Evolutionary conservation across 495 filamentous ascomycete species (phyloP), one percentile per base, ranked within the genome.

Genomic region (Echria macrotheca): DNA sequence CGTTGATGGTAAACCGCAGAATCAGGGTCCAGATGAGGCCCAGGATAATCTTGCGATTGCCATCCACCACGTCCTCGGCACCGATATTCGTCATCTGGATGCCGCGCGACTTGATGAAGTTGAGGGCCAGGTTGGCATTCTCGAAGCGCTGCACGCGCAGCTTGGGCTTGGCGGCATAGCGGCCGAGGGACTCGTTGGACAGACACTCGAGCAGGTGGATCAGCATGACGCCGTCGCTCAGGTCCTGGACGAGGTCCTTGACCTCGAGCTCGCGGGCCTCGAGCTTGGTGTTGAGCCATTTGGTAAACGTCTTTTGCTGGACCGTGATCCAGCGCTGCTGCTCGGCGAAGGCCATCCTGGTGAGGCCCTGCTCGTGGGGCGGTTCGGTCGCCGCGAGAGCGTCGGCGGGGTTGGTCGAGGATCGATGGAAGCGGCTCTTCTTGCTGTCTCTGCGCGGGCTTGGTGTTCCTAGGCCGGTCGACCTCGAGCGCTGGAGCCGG

Each of bases 251-350:
- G 50, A 98, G 69, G 60, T 96, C 87, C 54, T 86, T 85, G 53
- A 96, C 86, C 51, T 72, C 73, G 37, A 96, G 61, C 36, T 82
- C 73, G 49, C 91, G 79, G 37, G 75, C 76, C 62, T 86, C 83
- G 54, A 97, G 67, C 74, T 97, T 97, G 51, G 87, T 91, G 67
- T 98, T 98, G 45, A 98, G 81, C 93, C 93, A 97, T 83, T 97
- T 97, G 15, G 90, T 95, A 67, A 97, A 97, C n/a, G 93, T 98
- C 79, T 97, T 98, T 67, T 96, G 86, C 73, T 97, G 91, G 61
- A 95, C 91, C 60, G 83, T 88, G 61, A 97, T 83, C 91, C 91
- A 97, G 71, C 84, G 84, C 76, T 91, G 86, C 74, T 95, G 78
- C 57, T 76, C 72, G 49, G 70, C 66, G 55, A 64, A 74, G 39